Base-by-base conservation (phyloP, 352 stramenopile genomes). In the Globisporangium perplexum region DNA sequence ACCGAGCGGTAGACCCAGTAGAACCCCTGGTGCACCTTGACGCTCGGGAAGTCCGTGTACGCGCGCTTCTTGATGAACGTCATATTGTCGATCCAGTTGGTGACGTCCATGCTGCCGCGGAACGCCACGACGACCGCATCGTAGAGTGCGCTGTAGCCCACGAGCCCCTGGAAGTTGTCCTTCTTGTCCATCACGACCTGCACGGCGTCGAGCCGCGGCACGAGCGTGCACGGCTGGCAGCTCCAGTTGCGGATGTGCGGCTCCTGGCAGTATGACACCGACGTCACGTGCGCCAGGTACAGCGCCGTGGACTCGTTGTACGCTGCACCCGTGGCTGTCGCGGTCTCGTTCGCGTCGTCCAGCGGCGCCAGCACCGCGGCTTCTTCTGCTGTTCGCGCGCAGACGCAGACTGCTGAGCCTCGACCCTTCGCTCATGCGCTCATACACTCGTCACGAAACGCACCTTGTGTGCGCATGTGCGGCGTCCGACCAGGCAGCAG, bases 71-170 rank as follows among this genome's bases (percentile, higher is more conserved):
- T 90, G 52, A 88, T 57, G 47, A 93, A 90, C 12, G 82, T 88
- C 55, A 94, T 70, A 55, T 94, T 93, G 58, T 92, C 76, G 55
- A 94, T 68, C 84, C 84, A 94, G 56, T 94, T 94, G 10, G 50
- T 67, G 36, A 93, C 53, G 66, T 94, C 78, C 69, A 91, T 93
- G 49, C 77, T 90, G 24, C 84, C 84, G 35, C 84, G 82, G 47
- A 91, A 94, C 15, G 81, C 79, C n/a, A 94, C 55, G 26, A 93
- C 47, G 5, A 94, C 43, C 1, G 76, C 56, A 51, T 84, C 56
- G 24, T 77, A 77, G 1, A 66, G 60, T 18, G 54, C 33, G 36
- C 72, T 88, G 69, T 83, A 94, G 30, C 81, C 83, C 28, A 92
- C 72, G 28, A 94, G 65, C 0, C 83, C 83, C 49, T 94, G 83